Base-by-base conservation (phyloP, 1,284 basidiomycete species). In the Ceratobasidium papillatum region DNA sequence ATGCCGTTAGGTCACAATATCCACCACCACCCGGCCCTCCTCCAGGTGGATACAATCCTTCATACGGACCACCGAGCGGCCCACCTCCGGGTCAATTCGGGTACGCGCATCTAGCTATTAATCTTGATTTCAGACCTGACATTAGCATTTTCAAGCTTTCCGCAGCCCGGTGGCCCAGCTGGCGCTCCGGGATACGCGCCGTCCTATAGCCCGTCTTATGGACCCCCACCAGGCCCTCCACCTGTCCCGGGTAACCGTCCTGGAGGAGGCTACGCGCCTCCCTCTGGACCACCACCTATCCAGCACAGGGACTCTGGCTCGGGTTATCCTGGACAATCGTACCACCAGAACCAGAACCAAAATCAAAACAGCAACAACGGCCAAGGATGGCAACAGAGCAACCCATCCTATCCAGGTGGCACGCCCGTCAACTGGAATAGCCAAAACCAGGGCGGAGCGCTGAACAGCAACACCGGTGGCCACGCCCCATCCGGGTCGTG, bases 361-460 rank as follows among this genome's bases (percentile, higher is more conserved):
- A 71, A 43, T 27, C 54, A 71, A 11, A 71, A 49, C 56, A 41
- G 45, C 8, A 51, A 47, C 19, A 58, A 59, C 19, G 68, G 68
- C 7, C 68, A 71, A 27, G 68, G 54, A 8, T 71, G 68, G 68
- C 68, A 71, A 49, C 68, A 71, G 56, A 71, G 47, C n/a, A 71
- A 71, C 41, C 68, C 68, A n/a, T 34, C 17, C 1, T 71, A 71
- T 43, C 68, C 68, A 27, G 68, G 68, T 32, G 68, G 68, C 22
- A 32, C 68, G 11, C 68, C 68, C 36, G 34, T 71, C 14, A 49
- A 71, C 19, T 71, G 68, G 68, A 54, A 41, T 47, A 51, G 22
- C 34, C 64, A 52, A 54, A 43, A 54, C 5, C 38, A 43, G 9
- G 32, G 36, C 14, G 68, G 68, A 2, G 68, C 68, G 41, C 19